Evolutionary conservation across 164 flowering plant species (phyloP), one percentile per base, ranked within the genome.

Genomic region (Chloranthus sessilifolius): DNA sequence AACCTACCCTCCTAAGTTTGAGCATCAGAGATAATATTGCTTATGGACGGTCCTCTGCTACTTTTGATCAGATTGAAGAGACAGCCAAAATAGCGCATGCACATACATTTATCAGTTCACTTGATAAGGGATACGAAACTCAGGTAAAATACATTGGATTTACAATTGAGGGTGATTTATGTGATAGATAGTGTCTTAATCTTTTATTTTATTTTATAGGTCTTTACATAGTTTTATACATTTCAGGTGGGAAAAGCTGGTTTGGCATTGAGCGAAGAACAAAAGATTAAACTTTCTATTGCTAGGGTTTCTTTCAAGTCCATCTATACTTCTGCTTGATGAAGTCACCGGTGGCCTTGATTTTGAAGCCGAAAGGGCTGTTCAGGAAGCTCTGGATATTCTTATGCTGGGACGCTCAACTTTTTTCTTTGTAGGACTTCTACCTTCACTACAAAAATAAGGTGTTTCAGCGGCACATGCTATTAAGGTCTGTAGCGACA

Each of bases 31-130:
- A 87, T 45, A 87, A 88, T n/a, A n/a, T n/a, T n/a, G n/a, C n/a
- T n/a, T n/a, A n/a, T n/a, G n/a, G n/a, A n/a, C n/a, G n/a, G n/a
- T 53, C 76, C 4, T 58, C 56, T 59, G 83, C 75, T 62, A 73
- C 88, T 31, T 33, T 49, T 33, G 92, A 83, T 68, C 85, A 87
- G 58, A 83, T 87, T 59, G 92, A 83, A 66, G 95, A 87, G 64
- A 89, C 96, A 58, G 96, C 96, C 38, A 88, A 87, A 73, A 84
- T 74, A 55, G 96, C 92, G 1, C 96, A 77, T 75, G 96, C 84
- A n/a, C 92, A 88, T 69, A 73, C 92, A 44, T 88, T 88, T 64
- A 84, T 88, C 43, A 88, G 88, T 68, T 88, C 94, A n/a, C 82
- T 88, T 40, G 85, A 79, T 48, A 80, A 70, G 65, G 92, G 90